Percentiles rank a stretch among this genome's conserved stretches.
phyloP scores from a whole-genome alignment of 768 basidiomycete genomes.

The Roridomyces roridus region DNA sequence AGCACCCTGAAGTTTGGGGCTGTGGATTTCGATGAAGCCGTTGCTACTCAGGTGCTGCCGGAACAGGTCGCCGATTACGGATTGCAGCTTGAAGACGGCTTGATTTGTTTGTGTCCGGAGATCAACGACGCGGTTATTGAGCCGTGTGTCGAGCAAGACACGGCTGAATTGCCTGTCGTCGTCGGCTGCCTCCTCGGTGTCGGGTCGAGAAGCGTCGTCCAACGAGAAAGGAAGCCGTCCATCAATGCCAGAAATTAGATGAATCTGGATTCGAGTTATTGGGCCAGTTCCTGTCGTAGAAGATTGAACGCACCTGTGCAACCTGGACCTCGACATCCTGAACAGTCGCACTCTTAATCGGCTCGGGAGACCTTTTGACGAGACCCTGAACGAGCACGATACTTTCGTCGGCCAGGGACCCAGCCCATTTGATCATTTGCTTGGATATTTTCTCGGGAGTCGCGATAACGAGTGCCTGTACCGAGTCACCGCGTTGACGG shows the following conservation, averaged over 20 bases:
- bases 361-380: slow-evolving; percentile 78
- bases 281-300: slow-evolving; percentile 1
- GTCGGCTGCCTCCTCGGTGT: slow-evolving; percentile 65
- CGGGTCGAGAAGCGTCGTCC: slow-evolving; percentile 90
- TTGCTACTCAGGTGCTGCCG: slow-evolving; percentile 75
- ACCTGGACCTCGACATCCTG: slow-evolving; percentile 89
- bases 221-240: slow-evolving; percentile 86
- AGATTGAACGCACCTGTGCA: slow-evolving; percentile 62
- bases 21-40: slow-evolving; percentile 94
- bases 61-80: slow-evolving; percentile 89
- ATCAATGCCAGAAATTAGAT: slow-evolving; percentile 83
- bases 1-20: slow-evolving; percentile 95
- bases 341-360: slow-evolving; percentile 91
- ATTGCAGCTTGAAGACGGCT: slow-evolving; percentile 91
- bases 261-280: slow-evolving; percentile 57
- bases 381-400: slow-evolving; percentile 90
- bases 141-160: slow-evolving; percentile 90
- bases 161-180: slow-evolving; percentile 68
- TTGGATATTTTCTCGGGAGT: slow-evolving; percentile 84
- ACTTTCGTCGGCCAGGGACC: slow-evolving; percentile 78
- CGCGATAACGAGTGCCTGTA: slow-evolving; percentile 84
- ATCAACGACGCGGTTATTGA: slow-evolving; percentile 94
- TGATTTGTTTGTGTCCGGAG: slow-evolving; percentile 97
- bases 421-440: slow-evolving; percentile 96
- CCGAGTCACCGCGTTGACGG: slow-evolving; percentile 84